Evolutionary conservation across 2,329 filamentous ascomycete species (phyloP).

Genomic region (Decorospora gaudefroyi): DNA sequence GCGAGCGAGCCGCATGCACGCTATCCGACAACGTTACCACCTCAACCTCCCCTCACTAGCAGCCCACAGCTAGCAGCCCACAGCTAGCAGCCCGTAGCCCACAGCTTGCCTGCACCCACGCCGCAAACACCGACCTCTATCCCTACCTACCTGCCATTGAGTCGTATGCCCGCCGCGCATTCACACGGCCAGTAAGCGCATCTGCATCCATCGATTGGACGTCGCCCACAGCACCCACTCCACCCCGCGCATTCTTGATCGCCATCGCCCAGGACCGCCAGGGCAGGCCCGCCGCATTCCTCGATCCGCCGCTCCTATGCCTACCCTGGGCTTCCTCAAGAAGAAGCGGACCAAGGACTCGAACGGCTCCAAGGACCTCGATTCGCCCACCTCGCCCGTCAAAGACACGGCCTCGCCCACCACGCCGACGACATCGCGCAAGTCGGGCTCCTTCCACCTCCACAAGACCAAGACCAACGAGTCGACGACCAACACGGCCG

Average conservation of each 20-base stretch:
- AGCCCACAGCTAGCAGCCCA: not conserved
- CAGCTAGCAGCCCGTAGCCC: not conserved
- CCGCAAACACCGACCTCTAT: slow-evolving; percentile 6
- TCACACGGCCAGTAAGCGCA: slow-evolving; percentile 6
- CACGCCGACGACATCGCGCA: slow-evolving; percentile 42
- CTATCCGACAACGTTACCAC: not conserved
- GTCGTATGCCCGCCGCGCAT: slow-evolving; percentile 8
- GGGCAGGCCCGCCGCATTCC: slow-evolving; percentile 27
- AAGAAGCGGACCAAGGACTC: slow-evolving; percentile 98
- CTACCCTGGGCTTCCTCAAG: slow-evolving; percentile 93
- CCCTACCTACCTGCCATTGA: slow-evolving; percentile 1
- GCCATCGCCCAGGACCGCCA: slow-evolving; percentile 17
- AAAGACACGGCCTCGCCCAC: slow-evolving; percentile 57
- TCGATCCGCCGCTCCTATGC: slow-evolving; percentile 64
- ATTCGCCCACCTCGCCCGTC: slow-evolving; percentile 68
- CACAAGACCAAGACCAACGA: slow-evolving; percentile 40
- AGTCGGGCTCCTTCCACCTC: slow-evolving; percentile 37
- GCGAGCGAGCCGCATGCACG: slow-evolving; percentile 14
- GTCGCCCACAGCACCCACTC: slow-evolving; percentile 1
- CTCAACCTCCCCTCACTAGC: slow-evolving; percentile 15
- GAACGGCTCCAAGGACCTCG: slow-evolving; percentile 61
- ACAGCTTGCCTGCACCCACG: slow-evolving; percentile 9
- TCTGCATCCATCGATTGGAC: slow-evolving; percentile 1
- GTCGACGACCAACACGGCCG: slow-evolving; percentile 20
- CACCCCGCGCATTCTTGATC: slow-evolving; percentile 6